phyloP scores from a whole-genome alignment of 164 flowering plant species.

The Echeveria elegans region DNA sequence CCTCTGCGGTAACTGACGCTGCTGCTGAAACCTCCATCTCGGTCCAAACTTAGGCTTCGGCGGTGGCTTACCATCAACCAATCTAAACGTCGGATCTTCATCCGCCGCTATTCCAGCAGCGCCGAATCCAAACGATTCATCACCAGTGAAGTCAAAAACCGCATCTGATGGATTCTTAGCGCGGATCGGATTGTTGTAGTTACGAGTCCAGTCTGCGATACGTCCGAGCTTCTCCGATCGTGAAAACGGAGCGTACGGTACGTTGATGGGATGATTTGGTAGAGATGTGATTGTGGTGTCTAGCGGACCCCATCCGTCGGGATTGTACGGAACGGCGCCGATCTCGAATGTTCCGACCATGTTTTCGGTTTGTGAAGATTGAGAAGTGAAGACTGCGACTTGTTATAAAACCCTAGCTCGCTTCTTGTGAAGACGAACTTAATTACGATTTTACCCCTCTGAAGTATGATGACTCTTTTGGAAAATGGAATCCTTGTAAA shows the following conservation, averaged over 20 bases:
- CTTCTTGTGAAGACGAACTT: not conserved
- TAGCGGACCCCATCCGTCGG: slow-evolving; percentile 95
- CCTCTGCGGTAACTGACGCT: slow-evolving; percentile 73
- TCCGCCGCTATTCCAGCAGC: slow-evolving; percentile 30
- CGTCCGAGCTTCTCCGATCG: slow-evolving; percentile 90
- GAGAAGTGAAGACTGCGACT: not conserved
- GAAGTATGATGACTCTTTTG: too few relatives aligned
- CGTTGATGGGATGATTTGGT: slow-evolving; percentile 46
- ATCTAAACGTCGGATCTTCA: slow-evolving; percentile 62
- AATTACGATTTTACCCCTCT: too few relatives aligned
- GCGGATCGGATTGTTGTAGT: slow-evolving; percentile 29
- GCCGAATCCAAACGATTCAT: slow-evolving; percentile 48
- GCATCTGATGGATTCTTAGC: slow-evolving; percentile 31
- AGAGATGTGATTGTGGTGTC: slow-evolving; percentile 31
- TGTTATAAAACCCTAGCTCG: not conserved
- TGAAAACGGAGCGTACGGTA: slow-evolving; percentile 89
- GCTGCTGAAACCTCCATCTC: slow-evolving; percentile 62
- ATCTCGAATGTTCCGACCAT: slow-evolving; percentile 39
- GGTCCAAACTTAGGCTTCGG: slow-evolving; percentile 57
- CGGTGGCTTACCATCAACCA: slow-evolving; percentile 54
- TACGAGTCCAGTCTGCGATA: slow-evolving; percentile 85
- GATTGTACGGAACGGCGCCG: slow-evolving; percentile 67
- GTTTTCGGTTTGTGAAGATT: not conserved
- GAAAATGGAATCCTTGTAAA: too few relatives aligned
- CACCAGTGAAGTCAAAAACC: slow-evolving; percentile 69